A percentile compares a stretch with the other conserved stretches of the same genome.
Conservation (phyloP, 306 rosid genomes). For the Sophora flavescens region DNA sequence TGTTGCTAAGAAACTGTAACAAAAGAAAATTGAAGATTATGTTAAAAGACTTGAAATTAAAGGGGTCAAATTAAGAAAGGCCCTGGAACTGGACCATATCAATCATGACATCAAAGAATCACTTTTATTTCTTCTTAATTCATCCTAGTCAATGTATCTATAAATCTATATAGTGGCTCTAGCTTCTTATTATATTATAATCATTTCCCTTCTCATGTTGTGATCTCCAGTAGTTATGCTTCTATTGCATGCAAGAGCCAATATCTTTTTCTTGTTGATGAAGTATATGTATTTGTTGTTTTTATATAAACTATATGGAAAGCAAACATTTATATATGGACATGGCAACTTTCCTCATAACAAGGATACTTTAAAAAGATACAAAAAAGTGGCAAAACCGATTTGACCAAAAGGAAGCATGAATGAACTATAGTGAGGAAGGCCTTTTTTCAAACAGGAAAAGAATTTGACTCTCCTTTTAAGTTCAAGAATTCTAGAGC, state of each 20-base stretch:
- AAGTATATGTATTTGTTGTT: background rate
- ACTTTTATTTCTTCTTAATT: constrained; percentile 36
- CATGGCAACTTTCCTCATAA: constrained; percentile 28
- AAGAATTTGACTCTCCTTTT: constrained; percentile 20
- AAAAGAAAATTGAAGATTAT: constrained; percentile 14
- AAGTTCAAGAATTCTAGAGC: constrained; percentile 36
- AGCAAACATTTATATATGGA: constrained; percentile 5
- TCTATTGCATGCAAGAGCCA: constrained; percentile 50
- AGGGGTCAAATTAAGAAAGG: constrained; percentile 53
- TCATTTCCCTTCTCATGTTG: background rate
- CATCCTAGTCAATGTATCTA: constrained; percentile 56
- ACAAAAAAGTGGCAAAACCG: constrained; percentile 15
- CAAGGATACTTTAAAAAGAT: constrained; percentile 1
- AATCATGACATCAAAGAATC: constrained; percentile 54
- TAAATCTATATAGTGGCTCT: constrained; percentile 25
- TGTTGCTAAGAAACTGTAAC: constrained; percentile 37
- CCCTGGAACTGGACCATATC: constrained; percentile 52
- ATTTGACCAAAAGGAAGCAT: constrained; percentile 22
- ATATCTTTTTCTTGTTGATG: constrained; percentile 27
- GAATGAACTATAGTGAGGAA: background rate
- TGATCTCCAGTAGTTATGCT: constrained; percentile 32
- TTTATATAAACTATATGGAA: background rate
- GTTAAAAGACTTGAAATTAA: constrained; percentile 35
- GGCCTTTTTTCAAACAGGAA: constrained; percentile 18
- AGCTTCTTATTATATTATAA: constrained; percentile 2